Evolutionary conservation across 1,139 yeast species (phyloP).

Genomic region (Lodderomyces margitis): DNA sequence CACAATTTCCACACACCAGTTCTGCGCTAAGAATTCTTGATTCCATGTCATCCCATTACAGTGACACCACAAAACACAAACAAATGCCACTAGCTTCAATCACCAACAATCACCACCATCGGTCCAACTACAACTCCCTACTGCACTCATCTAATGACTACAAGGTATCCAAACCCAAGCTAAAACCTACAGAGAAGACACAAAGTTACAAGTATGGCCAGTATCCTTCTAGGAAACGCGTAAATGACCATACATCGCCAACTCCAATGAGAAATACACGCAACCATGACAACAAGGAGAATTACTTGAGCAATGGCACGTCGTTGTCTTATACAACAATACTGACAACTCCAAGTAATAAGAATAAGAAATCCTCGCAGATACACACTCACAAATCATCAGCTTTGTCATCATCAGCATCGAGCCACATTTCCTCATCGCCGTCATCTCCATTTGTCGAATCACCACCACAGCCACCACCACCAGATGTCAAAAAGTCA

Average conservation of each 20-base stretch:
- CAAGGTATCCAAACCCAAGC: background rate
- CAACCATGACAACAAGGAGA: background rate
- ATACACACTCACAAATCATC: background rate
- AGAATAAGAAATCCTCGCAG: too few species aligned
- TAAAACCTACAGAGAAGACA: background rate
- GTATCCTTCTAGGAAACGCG: background rate
- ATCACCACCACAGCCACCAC: too few species aligned
- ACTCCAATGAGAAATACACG: background rate
- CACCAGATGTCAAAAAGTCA: background rate
- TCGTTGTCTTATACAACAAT: background rate
- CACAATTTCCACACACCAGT: too few species aligned
- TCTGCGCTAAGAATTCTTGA: too few species aligned
- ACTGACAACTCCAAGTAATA: background rate
- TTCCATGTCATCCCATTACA: too few species aligned
- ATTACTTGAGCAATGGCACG: background rate
- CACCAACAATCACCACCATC: conserved; percentile 1
- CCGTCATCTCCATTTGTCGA: conserved; percentile 12
- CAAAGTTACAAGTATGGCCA: conserved; percentile 1
- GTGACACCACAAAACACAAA: background rate
- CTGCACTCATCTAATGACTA: background rate
- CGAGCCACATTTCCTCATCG: background rate
- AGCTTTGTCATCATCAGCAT: conserved; percentile 1
- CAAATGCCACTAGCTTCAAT: background rate
- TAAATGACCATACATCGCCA: conserved; percentile 1
- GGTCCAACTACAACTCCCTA: background rate